phyloP scores from a whole-genome alignment of 2,329 filamentous ascomycete species.

The Gliomastix tumulicola region DNA sequence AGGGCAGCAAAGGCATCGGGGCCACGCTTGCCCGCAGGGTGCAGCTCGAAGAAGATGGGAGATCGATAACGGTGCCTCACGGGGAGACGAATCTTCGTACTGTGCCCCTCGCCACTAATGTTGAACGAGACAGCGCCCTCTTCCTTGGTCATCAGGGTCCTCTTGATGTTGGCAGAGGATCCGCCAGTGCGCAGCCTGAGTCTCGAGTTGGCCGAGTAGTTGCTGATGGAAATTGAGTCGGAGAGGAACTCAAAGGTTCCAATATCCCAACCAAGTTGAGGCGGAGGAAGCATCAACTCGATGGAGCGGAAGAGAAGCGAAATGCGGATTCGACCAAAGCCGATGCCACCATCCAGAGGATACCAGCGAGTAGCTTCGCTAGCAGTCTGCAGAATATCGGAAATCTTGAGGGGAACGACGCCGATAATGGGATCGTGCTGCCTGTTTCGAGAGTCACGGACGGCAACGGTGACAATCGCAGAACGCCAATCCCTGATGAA shows the following conservation, averaged over 20 bases:
- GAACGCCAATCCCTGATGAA: slow-evolving; percentile 94
- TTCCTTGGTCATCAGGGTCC: slow-evolving; percentile 54
- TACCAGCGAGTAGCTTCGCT: slow-evolving; percentile 91
- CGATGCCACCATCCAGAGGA: slow-evolving; percentile 89
- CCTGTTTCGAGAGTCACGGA: slow-evolving; percentile 80
- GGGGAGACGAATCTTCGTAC: slow-evolving; percentile 60
- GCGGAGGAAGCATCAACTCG: slow-evolving; percentile 76
- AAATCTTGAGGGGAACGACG: slow-evolving; percentile 80
- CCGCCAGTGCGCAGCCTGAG: slow-evolving; percentile 79
- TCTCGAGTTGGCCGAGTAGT: slow-evolving; percentile 64
- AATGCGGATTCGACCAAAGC: slow-evolving; percentile 83
- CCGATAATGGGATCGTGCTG: slow-evolving; percentile 94
- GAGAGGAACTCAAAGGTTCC: slow-evolving; percentile 87
- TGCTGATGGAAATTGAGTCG: slow-evolving; percentile 57
- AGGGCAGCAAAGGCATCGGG: slow-evolving; percentile 71
- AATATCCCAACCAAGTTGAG: slow-evolving; percentile 88
- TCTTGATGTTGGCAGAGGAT: slow-evolving; percentile 63
- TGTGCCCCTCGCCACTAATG: slow-evolving; percentile 32
- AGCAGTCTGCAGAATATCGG: slow-evolving; percentile 79
- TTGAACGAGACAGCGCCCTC: slow-evolving; percentile 45
- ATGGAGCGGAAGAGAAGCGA: slow-evolving; percentile 86
- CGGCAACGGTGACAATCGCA: slow-evolving; percentile 76
- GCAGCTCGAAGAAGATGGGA: slow-evolving; percentile 84
- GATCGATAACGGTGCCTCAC: slow-evolving; percentile 88
- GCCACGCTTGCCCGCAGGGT: slow-evolving; percentile 59